Conservation (phyloP, 1,139 yeast genomes). For the Candida mesenterica region DNA sequence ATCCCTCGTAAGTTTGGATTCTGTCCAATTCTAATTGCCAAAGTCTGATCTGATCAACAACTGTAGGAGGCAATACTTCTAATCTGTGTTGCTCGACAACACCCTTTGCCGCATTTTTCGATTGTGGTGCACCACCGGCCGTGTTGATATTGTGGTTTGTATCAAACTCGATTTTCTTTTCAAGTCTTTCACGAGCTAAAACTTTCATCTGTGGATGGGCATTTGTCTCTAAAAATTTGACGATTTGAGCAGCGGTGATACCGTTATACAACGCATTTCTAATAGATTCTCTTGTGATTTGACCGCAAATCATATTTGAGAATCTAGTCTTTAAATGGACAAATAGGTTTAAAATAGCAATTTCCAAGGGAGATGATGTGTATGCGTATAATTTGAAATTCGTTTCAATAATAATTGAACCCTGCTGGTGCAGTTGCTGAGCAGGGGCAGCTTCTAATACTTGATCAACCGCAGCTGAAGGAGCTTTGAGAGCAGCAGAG, state of each 20-base stretch:
- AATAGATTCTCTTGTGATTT: conserved; percentile 87
- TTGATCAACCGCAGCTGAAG: conserved; percentile 67
- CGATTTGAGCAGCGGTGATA: conserved; percentile 91
- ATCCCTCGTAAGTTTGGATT: conserved; percentile 85
- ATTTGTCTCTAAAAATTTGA: conserved; percentile 83
- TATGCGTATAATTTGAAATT: conserved; percentile 92
- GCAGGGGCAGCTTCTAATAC: conserved; percentile 40
- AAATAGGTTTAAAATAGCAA: conserved; percentile 85
- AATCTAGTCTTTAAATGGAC: conserved; percentile 83
- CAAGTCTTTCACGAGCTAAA: conserved; percentile 64
- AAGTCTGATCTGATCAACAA: conserved; percentile 87
- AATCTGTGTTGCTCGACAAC: conserved; percentile 42
- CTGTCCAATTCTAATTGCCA: conserved; percentile 98
- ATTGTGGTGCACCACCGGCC: conserved; percentile 41
- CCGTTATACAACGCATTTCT: conserved; percentile 83
- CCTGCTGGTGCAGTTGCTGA: conserved; percentile 29
- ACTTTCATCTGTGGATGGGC: conserved; percentile 92
- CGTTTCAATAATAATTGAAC: conserved; percentile 86
- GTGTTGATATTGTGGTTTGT: conserved; percentile 57
- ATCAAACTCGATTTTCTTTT: conserved; percentile 65
- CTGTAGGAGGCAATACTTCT: conserved; percentile 88
- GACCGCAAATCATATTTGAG: conserved; percentile 91
- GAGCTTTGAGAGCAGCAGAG: conserved; percentile 63
- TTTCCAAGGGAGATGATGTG: conserved; percentile 92
- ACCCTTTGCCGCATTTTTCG: conserved; percentile 26